Evolutionary conservation across 2,329 filamentous ascomycete species (phyloP), one percentile per base, ranked within the genome.

Genomic region (Pseudovirgaria hyperparasitica): DNA sequence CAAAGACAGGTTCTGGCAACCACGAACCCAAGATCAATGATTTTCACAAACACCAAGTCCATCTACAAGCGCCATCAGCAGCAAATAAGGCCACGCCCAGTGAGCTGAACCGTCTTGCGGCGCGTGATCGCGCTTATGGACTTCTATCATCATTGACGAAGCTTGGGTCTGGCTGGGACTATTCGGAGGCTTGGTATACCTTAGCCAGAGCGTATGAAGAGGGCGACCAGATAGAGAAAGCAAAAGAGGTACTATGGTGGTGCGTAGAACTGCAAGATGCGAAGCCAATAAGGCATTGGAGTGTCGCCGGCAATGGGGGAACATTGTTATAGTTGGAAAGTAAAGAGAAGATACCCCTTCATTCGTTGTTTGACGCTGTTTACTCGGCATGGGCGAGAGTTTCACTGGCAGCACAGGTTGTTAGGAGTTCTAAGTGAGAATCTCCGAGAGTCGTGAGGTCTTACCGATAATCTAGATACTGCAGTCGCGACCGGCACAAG

Each of bases 211-310:
- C 82, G 7, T 82, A 94, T 45, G 90, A 98, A 54, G 73, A 85
- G 47, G 81, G 82, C 31, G 81, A 79, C 1, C 82, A 93, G 58
- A 55, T 72, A 2, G 81, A 90, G 19, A 92, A 87, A 60, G 80
- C 90, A 9, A 92, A 86, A 58, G 80, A 90, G 41, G 84, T 86
- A 23, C 65, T 96, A 5, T 96, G 90, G 90, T 96, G 87, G 85
- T 92, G 86, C 42, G 81, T 98, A 9, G 85, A 94, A 55, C 63
- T 98, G 16, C 90, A 96, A 50, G 87, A 98, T 49, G 74, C 72
- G 6, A 73, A 72, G 37, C 82, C 78, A 0, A 69, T 93, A 25
- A 72, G 90, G 31, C 68, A 71, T 32, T 96, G 87, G 90, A 75
- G 69, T 38, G 65, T 84, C 16, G 75, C 41, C n/a, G n/a, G n/a